Evolutionary conservation across 441 rosid species (phyloP), one percentile per base, ranked within the genome.

Genomic region (Macaranga tanarius): DNA sequence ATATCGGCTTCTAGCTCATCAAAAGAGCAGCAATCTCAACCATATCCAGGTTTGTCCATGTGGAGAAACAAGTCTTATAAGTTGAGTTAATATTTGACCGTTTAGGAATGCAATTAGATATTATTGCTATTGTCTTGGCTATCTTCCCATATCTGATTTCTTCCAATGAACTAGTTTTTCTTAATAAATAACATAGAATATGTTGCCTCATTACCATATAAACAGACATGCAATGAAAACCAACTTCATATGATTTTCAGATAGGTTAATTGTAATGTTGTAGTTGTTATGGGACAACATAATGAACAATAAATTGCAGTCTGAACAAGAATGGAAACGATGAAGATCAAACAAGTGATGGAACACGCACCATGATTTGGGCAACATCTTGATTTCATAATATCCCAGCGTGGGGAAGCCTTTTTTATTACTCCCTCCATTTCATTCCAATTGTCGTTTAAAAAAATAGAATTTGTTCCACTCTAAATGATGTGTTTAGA

Each of bases 1-100:
- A 73, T 75, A 57, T 89, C 85, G 23, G 87, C 84, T 73, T 82
- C 87, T 66, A 79, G 81, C 75, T 84, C 94, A 59, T 79, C 88
- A 31, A 88, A 87, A 76, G 83, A 84, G 76, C 86, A 76, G 76
- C 83, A 77, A 48, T 78, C 82, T 81, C 80, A 80, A 61, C 75
- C 84, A 4, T 81, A 70, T 82, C 79, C 93, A 88, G 97, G 97
- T 91, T 80, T 74, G 86, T 83, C 56, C 44, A 62, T 52, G 48
- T 59, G 28, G 74, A 67, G 52, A 71, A 62, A 62, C n/a, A 22
- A 31, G n/a, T 62, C 61, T 20, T 13, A n/a, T 20, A 48, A 40
- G 45, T 4, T 62, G 34, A 70, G 44, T 62, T 59, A 3, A 15
- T 55, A 20, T 59, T 59, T 63, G 61, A 34, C 22, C 48, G 17